Percentiles rank a stretch among this genome's conserved stretches.
Evolutionary conservation across 345 rosid genomes (phyloP).

Genomic region (Boechera retrofracta): DNA sequence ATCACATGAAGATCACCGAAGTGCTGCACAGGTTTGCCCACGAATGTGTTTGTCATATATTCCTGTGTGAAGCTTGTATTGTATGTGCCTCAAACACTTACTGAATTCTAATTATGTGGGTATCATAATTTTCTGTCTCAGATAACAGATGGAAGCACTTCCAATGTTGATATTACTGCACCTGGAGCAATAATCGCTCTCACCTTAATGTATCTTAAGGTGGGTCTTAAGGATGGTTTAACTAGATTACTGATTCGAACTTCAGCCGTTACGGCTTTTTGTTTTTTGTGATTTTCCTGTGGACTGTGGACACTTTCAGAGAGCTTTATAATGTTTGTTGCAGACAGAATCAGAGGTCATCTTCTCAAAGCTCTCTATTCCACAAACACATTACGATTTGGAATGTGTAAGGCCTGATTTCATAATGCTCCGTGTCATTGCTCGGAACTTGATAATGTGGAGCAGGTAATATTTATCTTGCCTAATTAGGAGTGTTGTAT

Average conservation of each 20-base stretch:
- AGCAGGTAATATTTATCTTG: constrained; percentile 60
- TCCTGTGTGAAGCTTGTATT: constrained; percentile 27
- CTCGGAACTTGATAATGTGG: constrained; percentile 96
- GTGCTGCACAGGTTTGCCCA: constrained; percentile 73
- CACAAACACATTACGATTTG: constrained; percentile 80
- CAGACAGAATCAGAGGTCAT: constrained; percentile 90
- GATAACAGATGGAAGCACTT: constrained; percentile 80
- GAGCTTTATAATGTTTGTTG: constrained; percentile 40
- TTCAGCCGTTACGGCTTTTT: constrained; percentile 20
- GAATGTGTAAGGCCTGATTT: constrained; percentile 95
- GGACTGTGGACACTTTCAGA: constrained; percentile 27
- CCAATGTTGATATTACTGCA: constrained; percentile 94
- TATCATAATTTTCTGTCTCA: constrained; percentile 41
- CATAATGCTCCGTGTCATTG: constrained; percentile 97
- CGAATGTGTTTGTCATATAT: constrained; percentile 33
- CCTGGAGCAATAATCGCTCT: constrained; percentile 96
- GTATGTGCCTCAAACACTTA: constrained; percentile 13
- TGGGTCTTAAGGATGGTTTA: constrained; percentile 42
- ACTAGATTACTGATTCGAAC: constrained; percentile 25
- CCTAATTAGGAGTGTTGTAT: constrained; percentile 28
- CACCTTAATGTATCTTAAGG: constrained; percentile 91
- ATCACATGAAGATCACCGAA: constrained; percentile 67
- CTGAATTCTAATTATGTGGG: constrained; percentile 20
- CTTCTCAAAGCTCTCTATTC: constrained; percentile 79
- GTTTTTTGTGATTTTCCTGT: constrained; percentile 15